Evolutionary conservation across 768 basidiomycete genomes (phyloP), one percentile per base, ranked within the genome.

Genomic region (Hygrocybe coccinea): DNA sequence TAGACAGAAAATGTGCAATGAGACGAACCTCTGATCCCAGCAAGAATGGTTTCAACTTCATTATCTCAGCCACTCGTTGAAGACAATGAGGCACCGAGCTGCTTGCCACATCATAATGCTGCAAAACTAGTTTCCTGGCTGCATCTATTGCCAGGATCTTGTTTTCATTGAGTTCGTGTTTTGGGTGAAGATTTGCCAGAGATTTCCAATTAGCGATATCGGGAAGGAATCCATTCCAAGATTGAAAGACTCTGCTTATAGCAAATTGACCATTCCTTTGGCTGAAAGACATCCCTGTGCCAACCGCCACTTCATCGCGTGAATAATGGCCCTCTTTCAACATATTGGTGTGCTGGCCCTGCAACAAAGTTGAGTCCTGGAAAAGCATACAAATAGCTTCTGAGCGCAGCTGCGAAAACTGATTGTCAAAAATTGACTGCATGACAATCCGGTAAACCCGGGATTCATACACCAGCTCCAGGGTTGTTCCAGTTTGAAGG

Each of bases 291-390:
- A 37, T 15, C 2, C 49, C 49, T 4, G 49, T 36, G 11, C n/a
- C 49, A 3, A 25, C 17, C 12, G 24, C 49, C 6, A 50, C 15
- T 5, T 15, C 49, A 17, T 50, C 49, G 3, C 25, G 29, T 14
- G 25, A 15, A 50, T 50, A 50, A 17, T 19, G n/a, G n/a, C 7
- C n/a, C n/a, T n/a, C n/a, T n/a, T n/a, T n/a, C n/a, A n/a, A n/a
- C n/a, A n/a, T 50, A n/a, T 50, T 24, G 14, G 14, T 36, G 34
- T 50, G 49, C 49, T 50, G 49, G 15, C 15, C 49, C 17, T 50
- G 49, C n/a, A 17, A 17, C 17, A n/a, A 17, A 11, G 24, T 37
- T 15, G 24, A 11, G 24, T 37, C 5, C 17, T 36, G n/a, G 5
- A 17, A 12, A 12, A 33, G 2, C 24, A 12, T 50, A 4, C 21